Evolutionary conservation across 2,329 filamentous ascomycete species (phyloP).

Genomic region (Pezizomycotina sp.): DNA sequence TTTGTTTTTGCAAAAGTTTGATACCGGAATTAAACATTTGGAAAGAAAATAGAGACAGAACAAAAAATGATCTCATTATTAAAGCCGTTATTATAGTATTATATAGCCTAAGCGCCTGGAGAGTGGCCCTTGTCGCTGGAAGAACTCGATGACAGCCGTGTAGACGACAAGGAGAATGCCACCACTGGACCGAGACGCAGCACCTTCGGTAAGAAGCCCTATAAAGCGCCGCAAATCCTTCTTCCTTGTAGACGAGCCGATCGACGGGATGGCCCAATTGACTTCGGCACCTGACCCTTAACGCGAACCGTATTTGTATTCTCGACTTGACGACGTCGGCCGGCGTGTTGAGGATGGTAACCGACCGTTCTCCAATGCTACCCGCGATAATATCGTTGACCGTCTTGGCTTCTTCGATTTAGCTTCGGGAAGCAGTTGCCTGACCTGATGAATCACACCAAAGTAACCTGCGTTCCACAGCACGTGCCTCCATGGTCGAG

Average conservation of each 20-base stretch:
- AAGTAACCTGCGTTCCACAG: slow-evolving; percentile 95
- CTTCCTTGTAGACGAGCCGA: slow-evolving; percentile 82
- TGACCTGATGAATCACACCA: slow-evolving; percentile 95
- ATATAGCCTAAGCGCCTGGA: slow-evolving; percentile 21
- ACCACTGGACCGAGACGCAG: slow-evolving; percentile 43
- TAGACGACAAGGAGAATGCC: slow-evolving; percentile 66
- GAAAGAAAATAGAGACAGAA: slow-evolving; percentile 21
- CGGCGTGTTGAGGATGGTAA: slow-evolving; percentile 86
- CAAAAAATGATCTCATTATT: slow-evolving; percentile 6
- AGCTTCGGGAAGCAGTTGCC: slow-evolving; percentile 63
- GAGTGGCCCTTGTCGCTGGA: slow-evolving; percentile 48
- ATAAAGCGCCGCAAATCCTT: slow-evolving; percentile 82
- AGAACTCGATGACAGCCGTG: slow-evolving; percentile 83
- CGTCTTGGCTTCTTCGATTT: slow-evolving; percentile 66
- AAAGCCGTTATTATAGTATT: slow-evolving; percentile 1
- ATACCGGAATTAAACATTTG: too few species aligned
- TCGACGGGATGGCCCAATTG: slow-evolving; percentile 90
- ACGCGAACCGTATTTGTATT: slow-evolving; percentile 81
- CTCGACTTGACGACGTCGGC: slow-evolving; percentile 95
- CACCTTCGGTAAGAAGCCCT: slow-evolving; percentile 95
- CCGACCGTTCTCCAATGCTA: slow-evolving; percentile 70
- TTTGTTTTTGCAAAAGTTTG: too few species aligned
- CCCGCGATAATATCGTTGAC: slow-evolving; percentile 77
- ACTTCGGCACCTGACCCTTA: slow-evolving; percentile 70
- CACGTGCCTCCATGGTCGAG: slow-evolving; percentile 93